Base-by-base conservation (phyloP, 345 rosid genomes). In the Iberis pinnata region DNA sequence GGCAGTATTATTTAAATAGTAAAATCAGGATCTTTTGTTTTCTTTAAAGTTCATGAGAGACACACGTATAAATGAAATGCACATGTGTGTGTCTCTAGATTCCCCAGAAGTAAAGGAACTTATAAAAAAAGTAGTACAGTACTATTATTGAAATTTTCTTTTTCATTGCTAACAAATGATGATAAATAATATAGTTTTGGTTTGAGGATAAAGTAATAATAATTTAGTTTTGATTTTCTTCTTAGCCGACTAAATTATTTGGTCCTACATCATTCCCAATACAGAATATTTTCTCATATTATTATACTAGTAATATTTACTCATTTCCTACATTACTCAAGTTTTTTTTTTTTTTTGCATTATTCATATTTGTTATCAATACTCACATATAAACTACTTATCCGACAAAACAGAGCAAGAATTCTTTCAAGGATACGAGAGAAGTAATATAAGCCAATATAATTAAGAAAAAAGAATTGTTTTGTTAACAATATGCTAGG, bases 21-120 rank as follows among this genome's bases (percentile, higher is more conserved):
- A 22, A 43, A 49, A 38, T 50, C 15, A 35, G 54, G 18, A 18
- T 49, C n/a, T 26, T 41, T 43, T 16, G 37, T 38, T 44, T 43
- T 4, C 0, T 49, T 51, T 32, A 8, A 33, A 58, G 39, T 33
- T 44, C 9, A 35, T 37, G 16, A 35, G 41, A 43, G 58, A 19
- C 35, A 65, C 64, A 65, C 59, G 70, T 57, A 65, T 45, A 32
- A 33, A 35, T 35, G 31, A 33, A 14, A 45, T 57, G 53, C 70
- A 65, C 63, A 57, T 65, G 70, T 65, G 69, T 64, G 58, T 46
- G 70, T 65, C 57, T 57, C 24, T 18, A 12, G 39, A 64, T 44
- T 48, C 57, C 63, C 52, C 58, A 56, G 38, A 49, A 49, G 13
- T 49, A 64, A 56, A 64, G 63, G 58, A 49, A 38, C 51, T 39